Evolutionary conservation across 2,329 filamentous ascomycete genomes (phyloP), one percentile per base, ranked within the genome.

Genomic region (Fonsecaea pedrosoi): DNA sequence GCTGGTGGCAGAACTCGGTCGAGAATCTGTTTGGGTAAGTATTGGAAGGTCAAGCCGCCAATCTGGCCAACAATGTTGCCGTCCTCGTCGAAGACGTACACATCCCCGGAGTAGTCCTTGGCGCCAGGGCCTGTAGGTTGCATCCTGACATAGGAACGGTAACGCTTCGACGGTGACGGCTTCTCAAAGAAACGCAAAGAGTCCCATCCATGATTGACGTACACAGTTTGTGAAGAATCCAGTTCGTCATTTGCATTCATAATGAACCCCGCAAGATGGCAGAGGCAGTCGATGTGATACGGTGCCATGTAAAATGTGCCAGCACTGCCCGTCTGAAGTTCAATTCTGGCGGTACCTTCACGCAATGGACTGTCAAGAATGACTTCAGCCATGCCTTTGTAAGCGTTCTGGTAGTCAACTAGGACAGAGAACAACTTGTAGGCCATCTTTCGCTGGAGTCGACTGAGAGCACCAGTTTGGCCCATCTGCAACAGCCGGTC

Each of bases 71-170:
- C 80, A 67, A 87, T 84, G 69, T 54, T 54, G 54, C 85, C 81
- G 50, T 83, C 80, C 7, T 83, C 84, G 25, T 87, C 83, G 68
- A 87, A 81, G 70, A 87, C 82, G 76, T 86, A 87, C 30, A 86
- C 84, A 76, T 87, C 84, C 71, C 85, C 85, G 55, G 84, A 34
- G 25, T 55, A 55, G 25, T 82, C 66, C 81, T 54, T 42, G 21
- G 13, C 67, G 50, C 73, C 67, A 34, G 65, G 34, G 50, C 58
- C 32, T 60, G 64, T 34, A 34, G 61, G 67, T 54, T 74, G 62
- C 78, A 80, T 80, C 54, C 70, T 70, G 10, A 75, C 74, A 67
- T 79, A 78, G n/a, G 72, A 74, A 45, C 66, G 62, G 38, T 74
- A 74, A 15, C 58, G 60, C 56, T 70, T 66, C n/a, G 68, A 69